These are phyloP conservation scores for Salix caprea DNA, from an alignment of 345 rosid species.

Conservation along the genomic window DNA sequence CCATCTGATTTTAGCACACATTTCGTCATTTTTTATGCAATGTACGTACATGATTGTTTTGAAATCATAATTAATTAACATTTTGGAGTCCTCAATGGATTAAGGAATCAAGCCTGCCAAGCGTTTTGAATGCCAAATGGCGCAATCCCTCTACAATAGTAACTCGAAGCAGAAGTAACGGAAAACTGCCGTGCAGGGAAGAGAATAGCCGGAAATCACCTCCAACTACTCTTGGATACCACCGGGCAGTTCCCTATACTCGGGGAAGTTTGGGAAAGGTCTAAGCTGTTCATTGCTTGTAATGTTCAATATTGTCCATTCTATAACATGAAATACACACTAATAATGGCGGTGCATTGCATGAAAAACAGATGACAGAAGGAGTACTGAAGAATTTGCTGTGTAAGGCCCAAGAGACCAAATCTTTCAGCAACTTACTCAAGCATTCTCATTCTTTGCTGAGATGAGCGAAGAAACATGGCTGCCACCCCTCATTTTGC, in stretches of 20 bases:
- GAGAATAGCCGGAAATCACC: slow-evolving; percentile 41
- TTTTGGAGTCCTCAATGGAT: not conserved
- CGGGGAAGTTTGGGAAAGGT: slow-evolving; percentile 59
- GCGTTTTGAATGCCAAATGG: slow-evolving; percentile 46
- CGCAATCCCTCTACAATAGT: slow-evolving; percentile 39
- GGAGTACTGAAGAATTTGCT: slow-evolving; percentile 46
- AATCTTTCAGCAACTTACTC: slow-evolving; percentile 45
- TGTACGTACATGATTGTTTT: not conserved
- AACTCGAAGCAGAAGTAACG: slow-evolving; percentile 66
- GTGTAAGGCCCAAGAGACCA: slow-evolving; percentile 51
- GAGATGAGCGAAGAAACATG: slow-evolving; percentile 23
- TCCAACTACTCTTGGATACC: slow-evolving; percentile 31
- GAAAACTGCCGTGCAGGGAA: slow-evolving; percentile 22
- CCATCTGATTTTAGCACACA: not conserved
- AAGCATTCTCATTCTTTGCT: slow-evolving; percentile 65
- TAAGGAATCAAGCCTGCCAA: slow-evolving; percentile 81
- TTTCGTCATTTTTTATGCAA: not conserved
- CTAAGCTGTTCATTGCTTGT: not conserved
- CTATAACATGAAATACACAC: not conserved
- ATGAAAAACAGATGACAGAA: slow-evolving; percentile 41
- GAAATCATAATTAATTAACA: not conserved
- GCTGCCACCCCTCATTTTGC: not conserved
- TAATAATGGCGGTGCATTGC: not conserved
- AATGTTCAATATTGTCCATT: not conserved
- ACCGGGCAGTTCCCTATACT: slow-evolving; percentile 60